phyloP scores from a whole-genome alignment of 768 basidiomycete genomes.

The Tulasnella sp. region DNA sequence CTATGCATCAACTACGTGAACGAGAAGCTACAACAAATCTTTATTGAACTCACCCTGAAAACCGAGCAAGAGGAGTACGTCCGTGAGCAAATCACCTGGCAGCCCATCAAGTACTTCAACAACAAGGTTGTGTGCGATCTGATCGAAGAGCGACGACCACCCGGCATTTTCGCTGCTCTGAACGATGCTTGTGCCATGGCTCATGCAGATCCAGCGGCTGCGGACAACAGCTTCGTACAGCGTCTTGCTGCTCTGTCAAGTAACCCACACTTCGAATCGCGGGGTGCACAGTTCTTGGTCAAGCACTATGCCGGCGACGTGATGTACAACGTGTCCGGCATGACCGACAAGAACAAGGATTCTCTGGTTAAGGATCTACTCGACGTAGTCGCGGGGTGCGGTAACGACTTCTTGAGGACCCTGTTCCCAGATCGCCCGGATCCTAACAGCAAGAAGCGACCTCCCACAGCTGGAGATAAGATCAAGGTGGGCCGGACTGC shows the following conservation, averaged over 20 bases:
- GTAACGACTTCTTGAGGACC: slow-evolving; percentile 73
- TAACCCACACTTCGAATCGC: slow-evolving; percentile 89
- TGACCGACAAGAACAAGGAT: slow-evolving; percentile 99
- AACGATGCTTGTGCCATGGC: slow-evolving; percentile 99
- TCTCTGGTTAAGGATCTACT: slow-evolving; percentile 87
- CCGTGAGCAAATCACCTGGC: slow-evolving; percentile 98
- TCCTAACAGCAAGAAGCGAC: slow-evolving; percentile 93
- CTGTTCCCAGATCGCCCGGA: slow-evolving; percentile 93
- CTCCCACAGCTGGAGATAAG: slow-evolving; percentile 94
- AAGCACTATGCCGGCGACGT: slow-evolving; percentile 98
- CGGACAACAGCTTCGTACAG: slow-evolving; percentile 94
- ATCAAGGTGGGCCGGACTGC: slow-evolving; percentile 55
- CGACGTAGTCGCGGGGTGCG: slow-evolving; percentile 70
- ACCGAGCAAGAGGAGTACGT: slow-evolving; percentile 99
- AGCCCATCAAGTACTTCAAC: slow-evolving; percentile 97
- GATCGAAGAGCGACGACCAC: slow-evolving; percentile 91
- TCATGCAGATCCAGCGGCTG: slow-evolving; percentile 90
- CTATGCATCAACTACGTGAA: slow-evolving; percentile 99
- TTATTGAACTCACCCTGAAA: slow-evolving; percentile 97
- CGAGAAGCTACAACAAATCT: slow-evolving; percentile 98
- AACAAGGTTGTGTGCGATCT: slow-evolving; percentile 97
- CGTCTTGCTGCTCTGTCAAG: slow-evolving; percentile 66
- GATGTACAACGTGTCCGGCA: slow-evolving; percentile 91
- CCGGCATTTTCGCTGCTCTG: slow-evolving; percentile 92
- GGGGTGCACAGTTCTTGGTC: slow-evolving; percentile 88